Conservation (phyloP, 352 stramenopile species). For the Phytopythium chamaehyphon region DNA sequence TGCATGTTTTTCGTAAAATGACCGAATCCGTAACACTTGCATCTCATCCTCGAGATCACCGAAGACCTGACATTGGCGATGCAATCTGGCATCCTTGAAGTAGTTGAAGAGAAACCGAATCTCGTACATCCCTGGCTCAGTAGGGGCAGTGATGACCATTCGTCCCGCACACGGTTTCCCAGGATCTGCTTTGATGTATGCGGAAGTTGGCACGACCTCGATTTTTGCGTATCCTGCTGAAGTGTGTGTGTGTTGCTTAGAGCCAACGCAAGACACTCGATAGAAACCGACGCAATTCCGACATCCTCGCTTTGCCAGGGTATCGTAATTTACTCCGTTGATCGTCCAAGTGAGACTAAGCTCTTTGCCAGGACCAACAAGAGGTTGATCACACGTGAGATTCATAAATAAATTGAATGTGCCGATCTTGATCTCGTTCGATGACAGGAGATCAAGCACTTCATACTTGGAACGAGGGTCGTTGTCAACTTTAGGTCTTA, state of each 20-base stretch:
- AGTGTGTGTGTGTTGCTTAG: slow-evolving; percentile 7
- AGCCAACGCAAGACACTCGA: slow-evolving; percentile 18
- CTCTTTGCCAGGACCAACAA: slow-evolving; percentile 34
- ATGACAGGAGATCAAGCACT: slow-evolving; percentile 36
- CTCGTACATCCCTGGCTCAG: slow-evolving; percentile 50
- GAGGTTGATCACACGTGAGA: slow-evolving; percentile 36
- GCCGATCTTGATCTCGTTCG: slow-evolving; percentile 45
- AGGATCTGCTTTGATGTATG: slow-evolving; percentile 30
- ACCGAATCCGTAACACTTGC: slow-evolving; percentile 44
- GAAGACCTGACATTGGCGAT: slow-evolving; percentile 55
- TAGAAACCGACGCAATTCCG: slow-evolving; percentile 57
- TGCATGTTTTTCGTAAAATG: slow-evolving; percentile 42
- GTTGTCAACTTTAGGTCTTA: background rate
- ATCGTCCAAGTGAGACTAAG: slow-evolving; percentile 47
- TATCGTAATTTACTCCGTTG: slow-evolving; percentile 39
- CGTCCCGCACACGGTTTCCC: slow-evolving; percentile 29
- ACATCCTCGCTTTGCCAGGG: slow-evolving; percentile 33
- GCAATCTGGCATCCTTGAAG: slow-evolving; percentile 46
- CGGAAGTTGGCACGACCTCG: slow-evolving; percentile 45
- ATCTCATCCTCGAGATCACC: slow-evolving; percentile 54
- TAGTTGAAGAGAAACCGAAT: slow-evolving; percentile 66
- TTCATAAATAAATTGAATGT: slow-evolving; percentile 66
- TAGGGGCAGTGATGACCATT: slow-evolving; percentile 36
- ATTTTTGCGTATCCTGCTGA: slow-evolving; percentile 22
- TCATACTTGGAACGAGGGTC: slow-evolving; percentile 25